Evolutionary conservation across 2,329 filamentous ascomycete species (phyloP), one percentile per base, ranked within the genome.

Genomic region (Pseudogymnoascus sp.): DNA sequence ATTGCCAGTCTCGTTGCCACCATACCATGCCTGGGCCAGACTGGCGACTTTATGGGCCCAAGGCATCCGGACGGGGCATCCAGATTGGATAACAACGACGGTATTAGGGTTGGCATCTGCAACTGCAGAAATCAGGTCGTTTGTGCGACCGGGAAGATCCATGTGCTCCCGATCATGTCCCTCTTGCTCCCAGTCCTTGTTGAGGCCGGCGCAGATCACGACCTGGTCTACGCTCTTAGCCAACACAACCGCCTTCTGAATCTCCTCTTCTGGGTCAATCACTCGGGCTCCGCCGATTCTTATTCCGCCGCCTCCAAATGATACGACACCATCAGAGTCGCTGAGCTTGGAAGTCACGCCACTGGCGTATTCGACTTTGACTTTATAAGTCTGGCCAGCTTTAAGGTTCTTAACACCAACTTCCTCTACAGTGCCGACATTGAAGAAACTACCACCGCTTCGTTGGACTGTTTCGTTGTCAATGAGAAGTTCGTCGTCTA

Each of bases 151-250:
- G 1, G 70, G 71, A 2, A 72, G 68, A 15, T 62, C 61, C 63
- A 72, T 67, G 4, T 64, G 64, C 15, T 64, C 60, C 4, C 68
- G 65, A 42, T 72, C 70, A 29, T 68, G 63, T 3, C 70, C 70
- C 64, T 76, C 75, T 0, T 69, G 69, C 65, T 76, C 73, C 71
- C 72, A 75, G 51, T 75, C 72, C 15, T 55, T 55, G 48, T 91
- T 92, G 51, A 93, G 80, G 1, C 90, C 90, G 1, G 85, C 85
- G 69, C 89, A 89, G 61, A 93, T 77, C 64, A 94, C 80, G 55
- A 92, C 90, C 69, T 92, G 87, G 60, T 92, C 89, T 1, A 86
- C 86, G 38, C 81, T 79, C 70, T 79, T 81, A 31, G 90, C 90
- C 5, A 88, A 77, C 33, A 81, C 78, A 0, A 89, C 86, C 0